A percentile compares a stretch with the other conserved stretches of the same genome.
Evolutionary conservation across 2,329 filamentous ascomycete genomes (phyloP).

Genomic region (Colletotrichum sp.): DNA sequence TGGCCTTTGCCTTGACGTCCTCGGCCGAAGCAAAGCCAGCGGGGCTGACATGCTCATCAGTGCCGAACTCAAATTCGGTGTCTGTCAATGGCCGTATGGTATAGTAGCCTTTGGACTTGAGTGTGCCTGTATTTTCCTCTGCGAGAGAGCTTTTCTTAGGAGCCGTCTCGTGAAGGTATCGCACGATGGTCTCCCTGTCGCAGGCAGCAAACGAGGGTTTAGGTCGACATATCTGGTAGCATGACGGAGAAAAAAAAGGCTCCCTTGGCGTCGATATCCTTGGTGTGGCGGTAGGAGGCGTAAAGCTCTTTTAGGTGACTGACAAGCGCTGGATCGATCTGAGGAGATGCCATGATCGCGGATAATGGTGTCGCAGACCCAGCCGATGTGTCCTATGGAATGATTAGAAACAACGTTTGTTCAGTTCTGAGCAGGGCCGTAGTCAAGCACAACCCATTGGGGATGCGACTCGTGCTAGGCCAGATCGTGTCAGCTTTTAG

Average conservation of each 20-base stretch:
- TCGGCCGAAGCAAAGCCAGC: slow-evolving; percentile 17
- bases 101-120: slow-evolving; percentile 6
- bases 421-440: neutral
- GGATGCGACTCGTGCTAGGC: neutral
- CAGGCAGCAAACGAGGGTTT: slow-evolving; percentile 26
- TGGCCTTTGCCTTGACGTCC: slow-evolving; percentile 19
- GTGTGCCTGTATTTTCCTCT: neutral
- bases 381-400: neutral
- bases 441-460: neutral
- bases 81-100: slow-evolving; percentile 22
- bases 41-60: slow-evolving; percentile 10
- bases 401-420: neutral
- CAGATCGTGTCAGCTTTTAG: neutral
- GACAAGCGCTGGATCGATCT: neutral
- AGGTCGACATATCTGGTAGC: slow-evolving; percentile 27
- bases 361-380: accelerated
- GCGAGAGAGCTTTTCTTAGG: neutral
- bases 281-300: slow-evolving; percentile 1
- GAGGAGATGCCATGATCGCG: neutral
- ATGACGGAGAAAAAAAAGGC: neutral
- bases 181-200: slow-evolving; percentile 26
- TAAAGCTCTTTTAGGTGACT: neutral
- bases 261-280: neutral
- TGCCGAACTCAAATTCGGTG: slow-evolving; percentile 23
- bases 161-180: slow-evolving; percentile 24